Percentiles rank a stretch among this genome's conserved stretches.
Conservation (phyloP, 495 filamentous ascomycete species). For the Daldinia caldariorum region DNA sequence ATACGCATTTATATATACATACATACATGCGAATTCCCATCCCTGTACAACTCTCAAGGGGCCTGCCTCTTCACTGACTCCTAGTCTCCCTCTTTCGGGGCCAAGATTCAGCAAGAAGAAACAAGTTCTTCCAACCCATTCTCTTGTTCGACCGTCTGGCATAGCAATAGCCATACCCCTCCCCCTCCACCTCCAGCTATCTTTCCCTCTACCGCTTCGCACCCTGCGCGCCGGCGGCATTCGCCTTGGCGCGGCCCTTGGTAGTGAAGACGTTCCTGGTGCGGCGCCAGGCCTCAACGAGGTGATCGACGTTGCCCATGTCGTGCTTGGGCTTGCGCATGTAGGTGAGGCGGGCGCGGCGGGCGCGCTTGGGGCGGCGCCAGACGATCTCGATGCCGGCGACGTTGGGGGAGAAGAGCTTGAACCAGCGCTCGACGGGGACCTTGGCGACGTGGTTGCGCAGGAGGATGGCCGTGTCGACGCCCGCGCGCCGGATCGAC, state of each 20-base stretch:
- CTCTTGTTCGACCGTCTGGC: neutral
- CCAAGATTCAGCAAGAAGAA: neutral
- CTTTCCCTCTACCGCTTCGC: slow-evolving; percentile 29
- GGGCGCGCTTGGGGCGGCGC: slow-evolving; percentile 80
- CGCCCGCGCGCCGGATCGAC: slow-evolving; percentile 81
- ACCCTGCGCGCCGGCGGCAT: neutral
- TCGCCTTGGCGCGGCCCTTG: slow-evolving; percentile 32
- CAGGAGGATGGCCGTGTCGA: slow-evolving; percentile 87
- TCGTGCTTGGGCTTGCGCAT: slow-evolving; percentile 77
- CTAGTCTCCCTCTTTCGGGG: neutral
- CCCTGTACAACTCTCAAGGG: neutral
- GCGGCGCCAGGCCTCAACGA: slow-evolving; percentile 56
- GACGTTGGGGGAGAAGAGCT: slow-evolving; percentile 89
- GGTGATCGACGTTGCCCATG: slow-evolving; percentile 56
- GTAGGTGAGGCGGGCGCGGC: slow-evolving; percentile 89
- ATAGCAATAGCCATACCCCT: too few relatives aligned
- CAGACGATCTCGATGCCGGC: slow-evolving; percentile 94
- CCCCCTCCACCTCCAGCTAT: too few relatives aligned
- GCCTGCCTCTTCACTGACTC: neutral
- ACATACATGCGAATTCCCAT: slow-evolving; percentile 10
- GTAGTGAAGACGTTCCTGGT: slow-evolving; percentile 44
- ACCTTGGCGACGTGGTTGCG: slow-evolving; percentile 82
- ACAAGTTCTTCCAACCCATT: neutral
- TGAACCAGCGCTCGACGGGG: slow-evolving; percentile 98
- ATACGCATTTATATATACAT: slow-evolving; percentile 19